Evolutionary conservation across 192 early-diverging fungal species (phyloP).

Genomic region (Umbelopsis sp.): DNA sequence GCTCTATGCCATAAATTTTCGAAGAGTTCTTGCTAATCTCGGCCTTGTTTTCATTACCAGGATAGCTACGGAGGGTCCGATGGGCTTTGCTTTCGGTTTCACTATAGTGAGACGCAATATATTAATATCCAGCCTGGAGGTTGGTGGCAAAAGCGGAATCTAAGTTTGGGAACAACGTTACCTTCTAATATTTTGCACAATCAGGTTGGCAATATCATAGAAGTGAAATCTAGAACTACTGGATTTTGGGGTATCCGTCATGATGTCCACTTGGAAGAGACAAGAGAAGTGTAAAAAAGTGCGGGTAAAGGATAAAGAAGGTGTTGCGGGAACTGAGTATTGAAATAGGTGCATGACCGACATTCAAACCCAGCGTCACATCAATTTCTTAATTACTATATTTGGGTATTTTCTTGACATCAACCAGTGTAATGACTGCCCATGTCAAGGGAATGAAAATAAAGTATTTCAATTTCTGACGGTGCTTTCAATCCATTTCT

Average conservation of each 20-base stretch:
- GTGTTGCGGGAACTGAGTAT: background rate
- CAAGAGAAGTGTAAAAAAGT: too few species aligned
- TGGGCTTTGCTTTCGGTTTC: constrained; percentile 45
- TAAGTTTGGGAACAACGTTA: background rate
- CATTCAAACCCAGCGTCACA: too few species aligned
- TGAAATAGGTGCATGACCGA: too few species aligned
- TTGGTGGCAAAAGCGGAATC: background rate
- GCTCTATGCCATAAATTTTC: constrained; percentile 38
- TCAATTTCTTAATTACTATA: too few species aligned
- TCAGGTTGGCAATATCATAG: constrained; percentile 21
- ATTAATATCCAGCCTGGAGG: background rate
- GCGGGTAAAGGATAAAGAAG: constrained; percentile 6
- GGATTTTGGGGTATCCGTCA: background rate
- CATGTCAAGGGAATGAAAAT: background rate
- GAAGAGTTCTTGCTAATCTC: background rate
- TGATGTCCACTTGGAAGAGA: too few species aligned
- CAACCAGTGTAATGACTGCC: too few species aligned
- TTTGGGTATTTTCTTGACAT: too few species aligned
- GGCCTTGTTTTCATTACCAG: constrained; percentile 37
- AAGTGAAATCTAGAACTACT: constrained; percentile 6
- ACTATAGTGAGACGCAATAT: background rate
- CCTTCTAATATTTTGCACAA: constrained; percentile 20
- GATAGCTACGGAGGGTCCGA: constrained; percentile 37
- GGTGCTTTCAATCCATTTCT: background rate
- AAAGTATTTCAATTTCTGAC: background rate